Base-by-base conservation (phyloP, 106 monocot species). In the Dendrobium huoshanense region DNA sequence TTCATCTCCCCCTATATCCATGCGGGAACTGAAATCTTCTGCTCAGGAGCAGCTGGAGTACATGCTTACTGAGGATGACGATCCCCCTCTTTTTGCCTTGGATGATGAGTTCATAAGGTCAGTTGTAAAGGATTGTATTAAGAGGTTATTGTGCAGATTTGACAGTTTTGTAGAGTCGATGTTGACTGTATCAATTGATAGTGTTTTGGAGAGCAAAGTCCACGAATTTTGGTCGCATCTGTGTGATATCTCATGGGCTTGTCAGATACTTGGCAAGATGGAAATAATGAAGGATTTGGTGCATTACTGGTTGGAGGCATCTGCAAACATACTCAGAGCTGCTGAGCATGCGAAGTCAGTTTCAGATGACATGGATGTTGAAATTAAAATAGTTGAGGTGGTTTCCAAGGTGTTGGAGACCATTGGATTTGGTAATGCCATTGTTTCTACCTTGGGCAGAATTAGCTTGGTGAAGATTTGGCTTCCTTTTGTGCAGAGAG, bases 21-120 rank as follows among this genome's bases (percentile, higher is more conserved):
- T 90, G 84, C 45, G 20, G 9, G 96, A 91, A 44, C 55, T 91
- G 78, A 96, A 93, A 73, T 82, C 77, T 2, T 87, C 91, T 61
- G 87, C 84, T 11, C 96, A 93, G 49, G 96, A 96, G 41, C 96
- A 96, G 85, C 83, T 96, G 5, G 93, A 96, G 49, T 93, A 96
- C 72, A 81, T 96, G 85, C 84, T 96, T 44, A 91, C 93, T 0
- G 96, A 96, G 43, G 96, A 96, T 79, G 96, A 96, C 58, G 96
- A 96, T 77, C 75, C 85, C n/a, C 93, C 93, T 19, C 77, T 93
- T 54, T 49, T 93, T 44, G 67, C 72, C 19, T 55, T 74, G 11
- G 82, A 86, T 6, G 75, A 92, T 54, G 79, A 56, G 10, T 20
- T 78, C 18, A 48, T 91, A 37, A 93, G 84, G 64, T 73, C 54